These are phyloP conservation scores for Candida germanica DNA, from an alignment of 805 yeast genomes.

Conservation along the genomic window DNA sequence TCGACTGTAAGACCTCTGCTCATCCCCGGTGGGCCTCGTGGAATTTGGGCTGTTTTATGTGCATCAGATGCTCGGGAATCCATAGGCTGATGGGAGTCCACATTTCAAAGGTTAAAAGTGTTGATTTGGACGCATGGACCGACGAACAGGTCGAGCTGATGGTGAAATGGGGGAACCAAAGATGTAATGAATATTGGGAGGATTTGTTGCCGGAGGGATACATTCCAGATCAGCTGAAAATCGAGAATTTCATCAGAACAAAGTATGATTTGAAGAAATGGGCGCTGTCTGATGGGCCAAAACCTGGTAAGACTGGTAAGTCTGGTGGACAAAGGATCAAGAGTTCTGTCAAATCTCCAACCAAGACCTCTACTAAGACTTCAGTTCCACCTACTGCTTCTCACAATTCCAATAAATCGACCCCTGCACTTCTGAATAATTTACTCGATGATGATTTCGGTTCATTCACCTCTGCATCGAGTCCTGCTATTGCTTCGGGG, in stretches of 20 bases:
- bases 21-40: conserved; percentile 99
- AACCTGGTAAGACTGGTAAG: conserved; percentile 49
- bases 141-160: conserved; percentile 83
- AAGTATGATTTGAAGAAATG: conserved; percentile 91
- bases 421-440: conserved; percentile 8
- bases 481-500: conserved; percentile 22
- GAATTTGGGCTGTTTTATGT: conserved; percentile 89
- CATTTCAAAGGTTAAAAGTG: conserved; percentile 87
- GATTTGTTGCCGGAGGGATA: conserved; percentile 65
- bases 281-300: conserved; percentile 56
- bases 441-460: conserved; percentile 44
- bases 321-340: background rate
- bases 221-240: conserved; percentile 77
- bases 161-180: conserved; percentile 81
- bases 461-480: conserved; percentile 27
- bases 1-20: conserved; percentile 83
- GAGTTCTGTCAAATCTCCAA: background rate
- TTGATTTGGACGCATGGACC: conserved; percentile 95
- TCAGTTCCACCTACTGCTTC: conserved; percentile 1
- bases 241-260: conserved; percentile 86
- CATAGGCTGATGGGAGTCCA: conserved; percentile 96
- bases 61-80: conserved; percentile 94
- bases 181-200: conserved; percentile 86
- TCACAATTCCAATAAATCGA: background rate
- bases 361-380: background rate